Evolutionary conservation across 352 stramenopile genomes (phyloP), one percentile per base, ranked within the genome.

Genomic region (Peronospora destructor): DNA sequence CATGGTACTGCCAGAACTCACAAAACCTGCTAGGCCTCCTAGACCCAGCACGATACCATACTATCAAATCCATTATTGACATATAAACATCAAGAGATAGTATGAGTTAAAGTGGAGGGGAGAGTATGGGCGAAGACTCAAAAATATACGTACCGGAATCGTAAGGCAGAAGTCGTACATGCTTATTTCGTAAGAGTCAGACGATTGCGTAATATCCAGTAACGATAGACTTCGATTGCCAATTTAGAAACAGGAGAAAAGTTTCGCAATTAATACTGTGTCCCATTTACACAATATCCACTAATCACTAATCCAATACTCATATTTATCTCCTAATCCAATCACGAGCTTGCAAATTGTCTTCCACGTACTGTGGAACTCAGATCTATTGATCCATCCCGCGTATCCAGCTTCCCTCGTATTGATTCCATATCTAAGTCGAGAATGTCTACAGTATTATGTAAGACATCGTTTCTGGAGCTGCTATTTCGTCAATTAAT

Each of bases 91-190:
- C 3, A 45, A 16, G 17, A 52, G 23, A 48, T 48, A 68, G 36
- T 13, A 23, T 7, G 56, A 4, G 7, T 10, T 13, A 14, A 47
- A 33, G 44, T 23, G 39, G 50, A n/a, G 14, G 13, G 6, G n/a
- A 12, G 17, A 3, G 1, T 40, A 6, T 6, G 0, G 0, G 0
- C 7, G 17, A 10, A 1, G 35, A 25, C 19, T 13, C 14, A 29
- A 17, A n/a, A 43, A 4, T 13, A 4, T 13, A 74, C 76, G 59
- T 77, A 92, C 81, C 39, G 81, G 81, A 52, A 92, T 70, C 51
- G 81, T 92, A 43, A 92, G 68, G 69, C 81, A 92, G 55, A 92
- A 92, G 74, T 92, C 81, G 66, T 92, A 90, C 81, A 92, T 33
- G 36, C 21, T 53, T 56, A 23, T 21, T 57, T 40, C 35, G 40